Base-by-base conservation (phyloP, 345 rosid genomes). In the Populus ilicifolia region DNA sequence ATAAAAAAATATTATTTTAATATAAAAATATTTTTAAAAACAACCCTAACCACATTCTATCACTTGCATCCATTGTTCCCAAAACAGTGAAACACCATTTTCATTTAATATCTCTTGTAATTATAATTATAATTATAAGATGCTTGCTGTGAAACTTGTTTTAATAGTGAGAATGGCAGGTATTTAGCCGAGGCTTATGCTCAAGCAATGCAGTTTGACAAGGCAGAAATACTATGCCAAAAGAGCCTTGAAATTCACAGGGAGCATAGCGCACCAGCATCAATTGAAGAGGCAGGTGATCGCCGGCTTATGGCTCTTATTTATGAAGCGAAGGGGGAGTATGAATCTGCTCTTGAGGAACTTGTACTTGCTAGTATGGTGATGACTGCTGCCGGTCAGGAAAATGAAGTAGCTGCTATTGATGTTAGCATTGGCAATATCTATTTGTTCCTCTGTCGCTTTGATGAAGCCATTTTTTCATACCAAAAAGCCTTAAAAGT, bases 301-400 rank as follows among this genome's bases (percentile, higher is more conserved):
- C 87, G 99, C 38, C 83, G 96, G 76, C 81, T 96, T 72, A 94
- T 91, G 92, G 98, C 98, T 71, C 92, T 96, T 14, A 74, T 96
- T 63, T 90, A 85, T 10, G 99, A 96, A 89, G 98, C 99, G 18
- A 92, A 94, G 87, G 98, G 98, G 78, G 98, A 96, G 71, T 91
- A 86, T 52, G 99, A 94, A 78, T 81, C 89, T 9, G 97, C 98
- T 27, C 95, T 96, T 0, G 99, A 96, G 84, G 97, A 94, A 52
- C 97, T 96, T 78, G 99, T 96, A 59, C 94, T 96, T 65, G 97
- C 98, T 29, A 96, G 99, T 82, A 91, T 94, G 98, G 91, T 92
- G 4, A 94, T 94, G 98, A 89, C 90, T 74, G 97, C 99, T 0
- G 88, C 87, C 41, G 98, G 93, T 50, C 97, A 90, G 80, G 99